These are phyloP conservation scores for Suillus ampliporus DNA, from an alignment of 768 basidiomycete genomes.

Conservation along the genomic window DNA sequence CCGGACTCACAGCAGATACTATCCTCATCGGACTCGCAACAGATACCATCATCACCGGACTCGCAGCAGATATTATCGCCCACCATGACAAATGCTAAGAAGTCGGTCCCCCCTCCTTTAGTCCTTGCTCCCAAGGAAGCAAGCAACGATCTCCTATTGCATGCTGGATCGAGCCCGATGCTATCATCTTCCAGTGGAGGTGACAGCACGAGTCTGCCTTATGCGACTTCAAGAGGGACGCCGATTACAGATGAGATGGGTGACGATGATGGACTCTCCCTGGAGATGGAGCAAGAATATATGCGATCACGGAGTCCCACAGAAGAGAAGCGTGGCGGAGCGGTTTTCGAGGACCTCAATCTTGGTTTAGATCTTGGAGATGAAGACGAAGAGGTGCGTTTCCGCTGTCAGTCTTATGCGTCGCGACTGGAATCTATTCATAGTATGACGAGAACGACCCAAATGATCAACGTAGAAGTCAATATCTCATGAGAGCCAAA, in stretches of 20 bases:
- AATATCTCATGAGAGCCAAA: constrained; percentile 73
- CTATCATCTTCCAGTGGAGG: constrained; percentile 37
- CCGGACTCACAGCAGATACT: constrained; percentile 41
- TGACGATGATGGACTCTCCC: constrained; percentile 25
- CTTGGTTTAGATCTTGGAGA: constrained; percentile 48
- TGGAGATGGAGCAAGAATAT: constrained; percentile 36
- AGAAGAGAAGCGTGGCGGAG: constrained; percentile 53
- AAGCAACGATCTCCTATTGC: constrained; percentile 37
- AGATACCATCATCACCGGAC: constrained; percentile 48
- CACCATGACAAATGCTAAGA: constrained; percentile 38
- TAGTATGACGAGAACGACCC: constrained; percentile 76
- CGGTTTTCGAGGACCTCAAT: constrained; percentile 52
- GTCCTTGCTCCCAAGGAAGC: constrained; percentile 49
- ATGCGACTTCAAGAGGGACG: constrained; percentile 43
- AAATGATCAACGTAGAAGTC: constrained; percentile 75
- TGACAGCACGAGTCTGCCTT: constrained; percentile 48
- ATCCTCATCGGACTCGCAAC: constrained; percentile 42
- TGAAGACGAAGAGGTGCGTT: constrained; percentile 49
- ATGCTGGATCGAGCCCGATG: constrained; percentile 42
- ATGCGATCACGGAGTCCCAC: constrained; percentile 37
- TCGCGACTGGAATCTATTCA: constrained; percentile 20
- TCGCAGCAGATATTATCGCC: constrained; percentile 43
- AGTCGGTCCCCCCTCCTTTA: constrained; percentile 63
- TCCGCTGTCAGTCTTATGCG: constrained; percentile 14
- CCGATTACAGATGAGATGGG: constrained; percentile 23